Evolutionary conservation across 768 basidiomycete species (phyloP), one percentile per base, ranked within the genome.

Genomic region (Strobilomyces dryophilus): DNA sequence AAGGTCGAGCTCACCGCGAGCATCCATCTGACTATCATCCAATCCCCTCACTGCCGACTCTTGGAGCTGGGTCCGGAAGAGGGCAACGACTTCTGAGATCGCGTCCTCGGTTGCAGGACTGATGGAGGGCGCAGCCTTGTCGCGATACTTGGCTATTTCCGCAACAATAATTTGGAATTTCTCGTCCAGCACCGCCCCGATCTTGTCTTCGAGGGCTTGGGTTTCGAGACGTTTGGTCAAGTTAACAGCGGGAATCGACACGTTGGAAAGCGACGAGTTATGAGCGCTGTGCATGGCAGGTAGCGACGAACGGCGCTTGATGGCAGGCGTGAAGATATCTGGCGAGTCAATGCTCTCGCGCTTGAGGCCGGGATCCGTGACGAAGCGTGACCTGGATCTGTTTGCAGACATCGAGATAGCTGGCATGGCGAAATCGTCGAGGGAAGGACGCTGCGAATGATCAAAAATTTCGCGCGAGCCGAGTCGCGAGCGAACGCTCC

Each of bases 1-100:
- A 64, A 89, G 82, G 69, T 92, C 89, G 24, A 90, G 70, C 57
- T 92, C 89, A 18, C 85, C 87, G 29, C 82, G 80, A 21, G 85
- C 87, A 60, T 89, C 87, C 71, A 81, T 73, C 60, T 80, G 82
- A 54, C 78, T 79, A 51, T 85, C 83, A 20, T 87, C 84, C 45
- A 78, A 55, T 18, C 78, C 76, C 42, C 78, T 76, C 8, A 74
- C 73, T 0, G 84, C 81, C 8, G 82, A 81, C 37, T 84, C 83
- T 51, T 81, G 81, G 10, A 89, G 70, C 58, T 89, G 86, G 18
- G 80, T 71, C 9, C 85, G 79, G 74, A 89, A 85, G 53, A 88
- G 68, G 8, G 81, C 72, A 37, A 89, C 75, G 6, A 89, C 77
- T 53, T 90, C 89, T 0, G 75, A 67, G 52, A 90, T 81, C 71